A percentile compares a stretch with the other conserved stretches of the same genome.
These are phyloP conservation scores for Globisporangium barbulae DNA, from an alignment of 352 stramenopile species.

Conservation along the genomic window DNA sequence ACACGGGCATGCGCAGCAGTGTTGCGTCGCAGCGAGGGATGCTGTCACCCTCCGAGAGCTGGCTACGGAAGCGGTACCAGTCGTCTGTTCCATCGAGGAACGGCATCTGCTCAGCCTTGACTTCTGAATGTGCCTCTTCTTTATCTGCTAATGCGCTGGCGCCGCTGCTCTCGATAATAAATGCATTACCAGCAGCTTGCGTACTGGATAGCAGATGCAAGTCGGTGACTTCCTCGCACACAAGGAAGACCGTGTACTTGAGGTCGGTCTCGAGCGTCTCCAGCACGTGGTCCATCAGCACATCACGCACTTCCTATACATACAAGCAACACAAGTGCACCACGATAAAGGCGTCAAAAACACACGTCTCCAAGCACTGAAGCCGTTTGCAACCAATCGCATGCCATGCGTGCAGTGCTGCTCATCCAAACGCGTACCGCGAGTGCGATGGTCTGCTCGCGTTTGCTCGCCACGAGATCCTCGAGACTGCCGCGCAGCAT, in stretches of 20 bases:
- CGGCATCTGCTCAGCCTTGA: slow-evolving; percentile 8
- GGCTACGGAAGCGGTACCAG: slow-evolving; percentile 42
- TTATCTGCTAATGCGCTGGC: neutral
- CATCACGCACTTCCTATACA: slow-evolving; percentile 57
- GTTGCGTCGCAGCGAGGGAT: slow-evolving; percentile 74
- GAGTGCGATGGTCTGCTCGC: slow-evolving; percentile 42
- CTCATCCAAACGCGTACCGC: slow-evolving; percentile 2
- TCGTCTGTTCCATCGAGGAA: slow-evolving; percentile 39
- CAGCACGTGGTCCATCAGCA: slow-evolving; percentile 61
- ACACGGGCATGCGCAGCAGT: slow-evolving; percentile 66
- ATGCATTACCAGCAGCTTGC: neutral
- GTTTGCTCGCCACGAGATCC: slow-evolving; percentile 32
- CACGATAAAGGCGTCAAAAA: neutral
- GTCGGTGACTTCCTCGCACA: slow-evolving; percentile 70
- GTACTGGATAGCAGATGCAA: slow-evolving; percentile 19
- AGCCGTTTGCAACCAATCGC: neutral
- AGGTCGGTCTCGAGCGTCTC: slow-evolving; percentile 52
- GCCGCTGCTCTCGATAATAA: neutral
- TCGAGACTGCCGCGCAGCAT: slow-evolving; percentile 35
- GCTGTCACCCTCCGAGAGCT: slow-evolving; percentile 68
- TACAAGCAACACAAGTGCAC: neutral
- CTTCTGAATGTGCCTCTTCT: neutral
- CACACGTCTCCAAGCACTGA: neutral
- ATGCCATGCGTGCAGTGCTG: neutral
- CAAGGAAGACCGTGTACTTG: slow-evolving; percentile 61